Evolutionary conservation across 306 rosid genomes (phyloP).

Genomic region (Quercus cerris): DNA sequence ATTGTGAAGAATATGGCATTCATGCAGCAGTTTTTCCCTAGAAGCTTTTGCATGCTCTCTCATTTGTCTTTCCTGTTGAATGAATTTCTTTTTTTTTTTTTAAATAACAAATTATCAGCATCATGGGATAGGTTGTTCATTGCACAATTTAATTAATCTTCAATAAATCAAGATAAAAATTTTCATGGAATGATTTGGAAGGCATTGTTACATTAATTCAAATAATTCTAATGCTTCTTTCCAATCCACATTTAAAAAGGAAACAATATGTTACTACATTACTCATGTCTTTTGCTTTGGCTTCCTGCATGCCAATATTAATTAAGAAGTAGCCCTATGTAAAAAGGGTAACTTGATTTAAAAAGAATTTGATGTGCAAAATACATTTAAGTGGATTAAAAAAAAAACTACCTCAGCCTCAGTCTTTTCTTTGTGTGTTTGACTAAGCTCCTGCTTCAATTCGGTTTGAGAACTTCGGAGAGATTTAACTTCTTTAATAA

Average conservation of each 20-base stretch:
- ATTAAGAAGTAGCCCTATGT: neutral
- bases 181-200: slow-evolving; percentile 1
- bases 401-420: slow-evolving; percentile 47
- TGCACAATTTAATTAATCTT: slow-evolving; percentile 6
- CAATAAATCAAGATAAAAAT: slow-evolving; percentile 1
- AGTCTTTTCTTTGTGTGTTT: slow-evolving; percentile 43
- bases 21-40: slow-evolving; percentile 46
- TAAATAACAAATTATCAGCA: neutral
- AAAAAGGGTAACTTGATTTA: neutral
- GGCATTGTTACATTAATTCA: slow-evolving; percentile 14
- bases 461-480: slow-evolving; percentile 67
- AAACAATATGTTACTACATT: neutral
- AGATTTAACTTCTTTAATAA: slow-evolving; percentile 94
- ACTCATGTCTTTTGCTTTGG: neutral
- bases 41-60: slow-evolving; percentile 51
- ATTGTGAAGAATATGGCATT: slow-evolving; percentile 57
- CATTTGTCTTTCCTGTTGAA: slow-evolving; percentile 53
- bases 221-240: neutral
- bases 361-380: neutral
- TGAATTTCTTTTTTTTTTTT: slow-evolving; percentile 39
- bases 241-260: neutral
- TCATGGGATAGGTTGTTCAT: slow-evolving; percentile 18
- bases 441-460: slow-evolving; percentile 68
- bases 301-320: neutral
- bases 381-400: neutral